Conservation (phyloP, 139 green algal species). For the Chlamydomonas applanata region DNA sequence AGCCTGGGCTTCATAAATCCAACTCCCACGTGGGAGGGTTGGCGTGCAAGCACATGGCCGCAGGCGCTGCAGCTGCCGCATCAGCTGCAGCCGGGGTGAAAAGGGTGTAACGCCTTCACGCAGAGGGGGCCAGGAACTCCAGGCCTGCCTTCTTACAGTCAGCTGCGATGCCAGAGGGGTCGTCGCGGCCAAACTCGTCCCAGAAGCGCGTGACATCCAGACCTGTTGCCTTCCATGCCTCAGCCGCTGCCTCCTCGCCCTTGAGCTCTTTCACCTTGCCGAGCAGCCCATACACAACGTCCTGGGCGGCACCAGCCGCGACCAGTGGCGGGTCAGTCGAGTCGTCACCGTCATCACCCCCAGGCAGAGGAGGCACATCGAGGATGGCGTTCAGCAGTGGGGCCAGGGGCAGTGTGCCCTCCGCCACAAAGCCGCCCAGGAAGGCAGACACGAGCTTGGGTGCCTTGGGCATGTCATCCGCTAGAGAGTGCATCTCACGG, state of each 20-base stretch:
- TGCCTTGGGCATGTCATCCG: background rate
- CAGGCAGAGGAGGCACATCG: background rate
- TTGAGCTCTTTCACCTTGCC: background rate
- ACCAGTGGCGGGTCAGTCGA: background rate
- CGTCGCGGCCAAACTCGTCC: background rate
- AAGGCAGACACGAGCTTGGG: background rate
- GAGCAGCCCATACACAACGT: background rate
- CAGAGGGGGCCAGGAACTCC: background rate
- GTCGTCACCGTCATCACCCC: background rate
- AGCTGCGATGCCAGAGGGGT: background rate
- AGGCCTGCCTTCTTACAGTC: constrained; percentile 7
- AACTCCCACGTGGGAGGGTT: too few species aligned
- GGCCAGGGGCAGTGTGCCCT: background rate
- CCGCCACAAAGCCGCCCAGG: background rate
- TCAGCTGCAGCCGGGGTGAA: too few species aligned
- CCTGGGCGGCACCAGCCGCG: background rate
- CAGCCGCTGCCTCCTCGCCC: background rate
- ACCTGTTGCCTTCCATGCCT: background rate
- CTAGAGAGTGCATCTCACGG: background rate
- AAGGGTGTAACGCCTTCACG: too few species aligned
- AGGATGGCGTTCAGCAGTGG: background rate
- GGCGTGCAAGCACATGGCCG: too few species aligned
- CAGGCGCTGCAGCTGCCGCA: too few species aligned
- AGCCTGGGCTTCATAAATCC: too few species aligned
- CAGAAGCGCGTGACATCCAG: background rate